A percentile compares a stretch with the other conserved stretches of the same genome.
These are phyloP conservation scores for Claviceps arundinis DNA, from an alignment of 2,329 filamentous ascomycete genomes.

Conservation along the genomic window DNA sequence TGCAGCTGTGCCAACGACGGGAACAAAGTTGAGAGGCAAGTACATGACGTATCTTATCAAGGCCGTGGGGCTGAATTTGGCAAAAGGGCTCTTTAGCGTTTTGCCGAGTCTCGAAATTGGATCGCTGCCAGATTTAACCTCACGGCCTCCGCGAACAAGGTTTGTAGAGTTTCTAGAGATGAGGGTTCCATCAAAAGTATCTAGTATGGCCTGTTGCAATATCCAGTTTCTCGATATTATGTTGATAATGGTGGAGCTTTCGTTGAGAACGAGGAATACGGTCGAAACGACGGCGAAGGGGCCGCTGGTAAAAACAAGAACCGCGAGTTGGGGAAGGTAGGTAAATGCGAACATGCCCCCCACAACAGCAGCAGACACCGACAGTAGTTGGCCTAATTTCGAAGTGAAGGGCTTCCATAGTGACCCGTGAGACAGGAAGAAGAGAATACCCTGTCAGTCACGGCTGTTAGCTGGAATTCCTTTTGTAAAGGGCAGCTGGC, in stretches of 20 bases:
- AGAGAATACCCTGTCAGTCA: constrained; percentile 38
- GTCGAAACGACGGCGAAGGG: constrained; percentile 66
- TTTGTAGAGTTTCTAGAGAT: constrained; percentile 35
- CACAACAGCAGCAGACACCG: constrained; percentile 60
- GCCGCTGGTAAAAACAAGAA: constrained; percentile 75
- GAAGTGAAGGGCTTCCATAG: constrained; percentile 47
- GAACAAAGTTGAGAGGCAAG: constrained; percentile 85
- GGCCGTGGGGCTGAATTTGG: constrained; percentile 43
- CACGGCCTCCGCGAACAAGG: constrained; percentile 61
- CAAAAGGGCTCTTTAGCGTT: constrained; percentile 43
- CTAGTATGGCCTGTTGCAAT: constrained; percentile 68
- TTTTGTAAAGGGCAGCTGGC: no score
- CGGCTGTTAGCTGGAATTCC: neutral
- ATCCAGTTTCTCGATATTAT: constrained; percentile 55
- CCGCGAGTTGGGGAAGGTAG: constrained; percentile 70
- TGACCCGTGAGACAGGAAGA: constrained; percentile 40
- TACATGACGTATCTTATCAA: constrained; percentile 73
- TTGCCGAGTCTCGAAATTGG: constrained; percentile 44
- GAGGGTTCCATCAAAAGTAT: constrained; percentile 74
- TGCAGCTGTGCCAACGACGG: constrained; percentile 68
- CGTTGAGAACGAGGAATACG: constrained; percentile 51
- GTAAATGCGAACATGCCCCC: constrained; percentile 76
- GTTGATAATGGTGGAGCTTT: constrained; percentile 46
- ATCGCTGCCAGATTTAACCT: constrained; percentile 51
- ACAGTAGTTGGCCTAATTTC: constrained; percentile 46